Evolutionary conservation across 2,329 filamentous ascomycete species (phyloP).

Genomic region (Acarospora socialis): DNA sequence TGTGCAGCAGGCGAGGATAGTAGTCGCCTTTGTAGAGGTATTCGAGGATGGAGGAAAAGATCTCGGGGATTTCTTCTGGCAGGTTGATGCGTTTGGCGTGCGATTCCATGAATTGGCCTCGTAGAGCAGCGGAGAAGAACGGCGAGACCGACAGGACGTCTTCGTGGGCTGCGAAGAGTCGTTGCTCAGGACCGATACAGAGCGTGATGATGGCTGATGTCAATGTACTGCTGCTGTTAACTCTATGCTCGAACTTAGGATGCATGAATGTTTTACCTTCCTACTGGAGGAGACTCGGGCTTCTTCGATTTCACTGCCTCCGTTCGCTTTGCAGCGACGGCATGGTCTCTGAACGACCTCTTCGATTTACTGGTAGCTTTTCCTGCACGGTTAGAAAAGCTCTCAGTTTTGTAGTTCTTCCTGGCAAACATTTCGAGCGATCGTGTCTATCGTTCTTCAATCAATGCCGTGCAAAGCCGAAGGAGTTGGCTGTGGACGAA

Average conservation of each 20-base stretch:
- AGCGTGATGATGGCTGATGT: slow-evolving; percentile 64
- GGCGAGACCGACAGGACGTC: slow-evolving; percentile 65
- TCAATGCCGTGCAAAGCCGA: neutral
- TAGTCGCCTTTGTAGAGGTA: slow-evolving; percentile 93
- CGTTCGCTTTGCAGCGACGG: slow-evolving; percentile 10
- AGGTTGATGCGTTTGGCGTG: slow-evolving; percentile 59
- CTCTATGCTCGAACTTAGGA: neutral
- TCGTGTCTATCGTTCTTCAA: neutral
- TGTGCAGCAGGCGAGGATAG: slow-evolving; percentile 67
- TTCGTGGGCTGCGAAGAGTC: slow-evolving; percentile 85
- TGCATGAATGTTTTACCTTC: slow-evolving; percentile 6
- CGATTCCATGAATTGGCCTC: slow-evolving; percentile 47
- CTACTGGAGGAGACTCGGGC: slow-evolving; percentile 2
- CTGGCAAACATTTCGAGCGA: slow-evolving; percentile 10
- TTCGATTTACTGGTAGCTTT: slow-evolving; percentile 24
- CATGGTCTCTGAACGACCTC: slow-evolving; percentile 21
- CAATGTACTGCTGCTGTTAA: slow-evolving; percentile 31
- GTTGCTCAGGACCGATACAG: slow-evolving; percentile 63
- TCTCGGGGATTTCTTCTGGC: slow-evolving; percentile 74
- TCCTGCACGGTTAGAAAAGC: slow-evolving; percentile 26
- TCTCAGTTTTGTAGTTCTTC: slow-evolving; percentile 18
- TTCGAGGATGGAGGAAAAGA: slow-evolving; percentile 81
- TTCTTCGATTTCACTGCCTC: slow-evolving; percentile 10
- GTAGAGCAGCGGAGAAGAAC: slow-evolving; percentile 57
- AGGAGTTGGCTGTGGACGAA: neutral